Conservation (phyloP, 257 asterid species). For the Fraxinus anomala region DNA sequence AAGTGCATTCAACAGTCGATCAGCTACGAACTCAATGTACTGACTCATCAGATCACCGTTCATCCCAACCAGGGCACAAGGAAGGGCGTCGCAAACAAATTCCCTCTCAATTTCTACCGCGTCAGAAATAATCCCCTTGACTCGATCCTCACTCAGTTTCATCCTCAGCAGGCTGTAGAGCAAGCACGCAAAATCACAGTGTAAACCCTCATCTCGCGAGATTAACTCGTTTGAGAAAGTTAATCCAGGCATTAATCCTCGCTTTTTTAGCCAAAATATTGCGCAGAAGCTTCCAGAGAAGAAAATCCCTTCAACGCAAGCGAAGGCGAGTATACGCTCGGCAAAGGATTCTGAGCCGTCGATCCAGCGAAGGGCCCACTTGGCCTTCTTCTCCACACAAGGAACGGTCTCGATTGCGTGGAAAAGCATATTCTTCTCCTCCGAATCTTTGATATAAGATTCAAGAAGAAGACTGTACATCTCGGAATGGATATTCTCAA, state of each 20-base stretch:
- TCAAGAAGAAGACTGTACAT: slow-evolving; percentile 84
- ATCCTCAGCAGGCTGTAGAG: slow-evolving; percentile 59
- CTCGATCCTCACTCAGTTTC: slow-evolving; percentile 75
- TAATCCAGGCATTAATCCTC: slow-evolving; percentile 86
- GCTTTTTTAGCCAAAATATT: slow-evolving; percentile 82
- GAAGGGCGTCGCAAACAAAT: slow-evolving; percentile 78
- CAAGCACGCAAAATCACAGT: slow-evolving; percentile 90
- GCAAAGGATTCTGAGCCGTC: slow-evolving; percentile 82
- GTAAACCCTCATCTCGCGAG: slow-evolving; percentile 85
- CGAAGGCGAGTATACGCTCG: slow-evolving; percentile 75
- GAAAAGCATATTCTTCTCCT: slow-evolving; percentile 67
- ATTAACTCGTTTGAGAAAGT: slow-evolving; percentile 83
- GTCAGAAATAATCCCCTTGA: slow-evolving; percentile 56
- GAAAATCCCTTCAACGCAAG: slow-evolving; percentile 90
- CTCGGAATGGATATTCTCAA: slow-evolving; percentile 94
- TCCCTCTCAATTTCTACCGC: slow-evolving; percentile 87
- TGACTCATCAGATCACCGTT: slow-evolving; percentile 72
- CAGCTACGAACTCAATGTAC: slow-evolving; percentile 87
- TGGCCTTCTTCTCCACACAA: slow-evolving; percentile 77
- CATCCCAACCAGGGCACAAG: slow-evolving; percentile 85
- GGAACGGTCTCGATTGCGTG: slow-evolving; percentile 81
- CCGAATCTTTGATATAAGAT: slow-evolving; percentile 71
- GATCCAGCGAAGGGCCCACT: slow-evolving; percentile 94
- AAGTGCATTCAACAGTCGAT: slow-evolving; percentile 59
- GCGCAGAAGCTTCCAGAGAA: slow-evolving; percentile 93